These are phyloP conservation scores for Cladosporium velox DNA, from an alignment of 2,329 filamentous ascomycete species.

Conservation along the genomic window DNA sequence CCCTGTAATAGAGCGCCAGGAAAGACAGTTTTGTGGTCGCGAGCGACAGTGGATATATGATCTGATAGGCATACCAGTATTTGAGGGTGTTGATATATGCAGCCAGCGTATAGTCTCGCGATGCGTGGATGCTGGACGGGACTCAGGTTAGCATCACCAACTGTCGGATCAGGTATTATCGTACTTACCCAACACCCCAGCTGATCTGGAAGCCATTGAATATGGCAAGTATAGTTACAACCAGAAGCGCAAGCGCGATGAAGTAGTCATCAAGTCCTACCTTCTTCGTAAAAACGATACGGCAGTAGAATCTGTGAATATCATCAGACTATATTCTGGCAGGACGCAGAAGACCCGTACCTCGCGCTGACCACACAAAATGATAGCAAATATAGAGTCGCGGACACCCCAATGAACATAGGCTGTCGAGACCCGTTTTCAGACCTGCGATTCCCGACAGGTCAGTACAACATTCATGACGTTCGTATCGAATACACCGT, in stretches of 20 bases:
- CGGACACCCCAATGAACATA: conserved; percentile 3
- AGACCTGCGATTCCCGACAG: neutral
- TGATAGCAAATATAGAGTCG: neutral
- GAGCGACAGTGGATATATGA: conserved; percentile 32
- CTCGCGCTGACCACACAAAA: conserved; percentile 6
- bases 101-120: neutral
- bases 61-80: conserved; percentile 34
- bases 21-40: conserved; percentile 31
- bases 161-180: neutral
- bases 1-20: conserved; percentile 28
- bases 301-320: conserved; percentile 1
- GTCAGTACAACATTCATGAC: neutral
- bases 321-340: neutral
- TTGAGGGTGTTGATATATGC: conserved; percentile 27
- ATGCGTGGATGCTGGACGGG: neutral
- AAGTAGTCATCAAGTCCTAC: conserved; percentile 11
- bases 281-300: neutral
- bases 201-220: conserved; percentile 16
- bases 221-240: neutral
- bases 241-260: conserved; percentile 1
- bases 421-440: conserved; percentile 12
- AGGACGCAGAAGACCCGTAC: neutral
- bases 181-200: conserved; percentile 9
- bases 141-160: neutral
- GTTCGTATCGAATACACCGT: neutral